Evolutionary conservation across 495 filamentous ascomycete genomes (phyloP).

Genomic region (Aspergillus incahuasiensis): DNA sequence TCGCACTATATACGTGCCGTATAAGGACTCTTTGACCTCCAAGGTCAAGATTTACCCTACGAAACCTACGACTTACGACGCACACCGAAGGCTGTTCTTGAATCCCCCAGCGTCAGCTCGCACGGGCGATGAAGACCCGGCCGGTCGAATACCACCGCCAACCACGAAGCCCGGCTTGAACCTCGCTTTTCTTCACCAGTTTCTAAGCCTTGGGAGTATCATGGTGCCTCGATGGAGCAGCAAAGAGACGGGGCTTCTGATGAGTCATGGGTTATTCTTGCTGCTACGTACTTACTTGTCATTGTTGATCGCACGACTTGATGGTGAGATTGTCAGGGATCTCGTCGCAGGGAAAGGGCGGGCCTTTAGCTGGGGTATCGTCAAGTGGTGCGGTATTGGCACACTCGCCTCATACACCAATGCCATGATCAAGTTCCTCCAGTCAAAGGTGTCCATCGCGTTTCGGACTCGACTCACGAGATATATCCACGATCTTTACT

Average conservation of each 20-base stretch:
- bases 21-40: constrained; percentile 71
- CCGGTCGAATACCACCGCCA: constrained; percentile 69
- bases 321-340: constrained; percentile 95
- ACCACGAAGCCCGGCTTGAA: constrained; percentile 91
- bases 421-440: constrained; percentile 96
- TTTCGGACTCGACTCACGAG: constrained; percentile 94
- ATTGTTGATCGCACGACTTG: constrained; percentile 83
- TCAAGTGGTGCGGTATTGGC: constrained; percentile 74
- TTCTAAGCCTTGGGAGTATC: constrained; percentile 89
- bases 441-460: constrained; percentile 95
- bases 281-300: constrained; percentile 92
- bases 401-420: constrained; percentile 86
- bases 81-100: constrained; percentile 88
- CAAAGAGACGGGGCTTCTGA: constrained; percentile 86
- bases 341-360: constrained; percentile 90
- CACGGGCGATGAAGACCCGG: constrained; percentile 59
- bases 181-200: constrained; percentile 96
- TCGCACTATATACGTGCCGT: constrained; percentile 89
- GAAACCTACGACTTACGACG: constrained; percentile 91
- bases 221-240: constrained; percentile 94
- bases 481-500: constrained; percentile 96
- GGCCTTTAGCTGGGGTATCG: constrained; percentile 80
- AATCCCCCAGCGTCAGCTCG: constrained; percentile 79
- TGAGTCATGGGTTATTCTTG: constrained; percentile 65
- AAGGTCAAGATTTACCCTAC: constrained; percentile 93